These are phyloP conservation scores for Mesembryanthemum crystallinum DNA, from an alignment of 148 eudicot species.

Conservation along the genomic window DNA sequence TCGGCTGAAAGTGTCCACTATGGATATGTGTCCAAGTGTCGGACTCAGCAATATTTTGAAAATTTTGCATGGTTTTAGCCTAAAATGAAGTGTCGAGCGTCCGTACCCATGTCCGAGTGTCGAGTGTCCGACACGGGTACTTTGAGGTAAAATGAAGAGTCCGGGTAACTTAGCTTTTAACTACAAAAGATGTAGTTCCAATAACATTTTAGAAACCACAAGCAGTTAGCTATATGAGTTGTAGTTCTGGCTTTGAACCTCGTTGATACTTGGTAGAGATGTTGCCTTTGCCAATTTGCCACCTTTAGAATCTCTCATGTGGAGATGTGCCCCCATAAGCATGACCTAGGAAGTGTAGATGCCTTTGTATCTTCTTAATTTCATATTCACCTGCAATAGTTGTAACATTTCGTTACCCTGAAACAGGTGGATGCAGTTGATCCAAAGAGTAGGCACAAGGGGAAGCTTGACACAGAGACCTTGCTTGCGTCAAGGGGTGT, in stretches of 20 bases:
- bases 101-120: no score
- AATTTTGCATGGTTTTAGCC: no score
- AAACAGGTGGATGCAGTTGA: slow-evolving; percentile 85
- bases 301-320: background rate
- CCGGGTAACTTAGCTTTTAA: no score
- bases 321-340: background rate
- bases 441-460: slow-evolving; percentile 98
- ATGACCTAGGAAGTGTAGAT: background rate
- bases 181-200: no score
- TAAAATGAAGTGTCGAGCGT: no score
- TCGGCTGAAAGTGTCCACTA: no score
- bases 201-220: no score
- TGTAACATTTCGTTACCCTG: background rate
- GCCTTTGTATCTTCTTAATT: background rate
- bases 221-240: no score
- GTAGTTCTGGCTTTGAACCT: background rate
- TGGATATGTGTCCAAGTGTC: no score
- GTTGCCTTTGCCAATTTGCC: background rate
- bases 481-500: slow-evolving; percentile 58
- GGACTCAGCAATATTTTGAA: no score
- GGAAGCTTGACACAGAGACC: slow-evolving; percentile 90
- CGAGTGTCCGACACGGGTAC: no score
- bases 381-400: background rate
- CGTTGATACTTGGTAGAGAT: background rate
- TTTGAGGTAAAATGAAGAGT: no score